Conservation (phyloP, 2,329 filamentous ascomycete species). For the Exophiala dermatitidis region DNA sequence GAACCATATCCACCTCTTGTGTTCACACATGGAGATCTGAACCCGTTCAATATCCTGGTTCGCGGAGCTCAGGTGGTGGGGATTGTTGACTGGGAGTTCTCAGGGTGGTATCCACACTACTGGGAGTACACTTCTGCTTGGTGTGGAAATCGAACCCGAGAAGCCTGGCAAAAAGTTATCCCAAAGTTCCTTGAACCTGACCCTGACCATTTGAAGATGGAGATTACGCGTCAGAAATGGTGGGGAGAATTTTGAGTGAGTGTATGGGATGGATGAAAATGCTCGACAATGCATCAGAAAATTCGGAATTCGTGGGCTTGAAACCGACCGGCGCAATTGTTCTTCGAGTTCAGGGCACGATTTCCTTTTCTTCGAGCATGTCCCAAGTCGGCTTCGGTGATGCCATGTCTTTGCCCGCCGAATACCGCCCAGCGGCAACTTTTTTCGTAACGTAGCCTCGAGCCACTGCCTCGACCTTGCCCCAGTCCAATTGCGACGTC, state of each 20-base stretch:
- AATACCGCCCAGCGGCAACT: slow-evolving; percentile 24
- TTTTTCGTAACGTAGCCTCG: slow-evolving; percentile 34
- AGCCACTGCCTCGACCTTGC: slow-evolving; percentile 31
- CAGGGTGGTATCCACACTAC: slow-evolving; percentile 40
- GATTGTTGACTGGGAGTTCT: slow-evolving; percentile 43
- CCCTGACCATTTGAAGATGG: slow-evolving; percentile 38
- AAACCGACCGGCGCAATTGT: too few species aligned
- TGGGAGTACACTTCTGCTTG: slow-evolving; percentile 41
- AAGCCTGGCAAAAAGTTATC: slow-evolving; percentile 30
- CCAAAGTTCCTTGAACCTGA: slow-evolving; percentile 35
- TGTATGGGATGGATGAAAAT: neutral
- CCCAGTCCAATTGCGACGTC: slow-evolving; percentile 35
- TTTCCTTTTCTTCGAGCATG: slow-evolving; percentile 27
- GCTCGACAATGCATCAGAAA: too few species aligned
- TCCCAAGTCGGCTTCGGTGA: slow-evolving; percentile 30
- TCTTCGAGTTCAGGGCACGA: slow-evolving; percentile 9
- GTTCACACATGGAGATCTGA: slow-evolving; percentile 32
- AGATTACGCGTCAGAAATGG: slow-evolving; percentile 35
- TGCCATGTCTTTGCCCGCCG: slow-evolving; percentile 9
- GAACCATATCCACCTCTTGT: slow-evolving; percentile 33
- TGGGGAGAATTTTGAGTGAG: slow-evolving; percentile 30
- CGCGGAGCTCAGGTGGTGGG: slow-evolving; percentile 38
- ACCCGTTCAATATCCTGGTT: slow-evolving; percentile 31
- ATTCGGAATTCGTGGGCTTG: too few species aligned
- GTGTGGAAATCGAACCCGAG: slow-evolving; percentile 30